Conservation (phyloP, 805 yeast genomes). For the Starmerella cellae region DNA sequence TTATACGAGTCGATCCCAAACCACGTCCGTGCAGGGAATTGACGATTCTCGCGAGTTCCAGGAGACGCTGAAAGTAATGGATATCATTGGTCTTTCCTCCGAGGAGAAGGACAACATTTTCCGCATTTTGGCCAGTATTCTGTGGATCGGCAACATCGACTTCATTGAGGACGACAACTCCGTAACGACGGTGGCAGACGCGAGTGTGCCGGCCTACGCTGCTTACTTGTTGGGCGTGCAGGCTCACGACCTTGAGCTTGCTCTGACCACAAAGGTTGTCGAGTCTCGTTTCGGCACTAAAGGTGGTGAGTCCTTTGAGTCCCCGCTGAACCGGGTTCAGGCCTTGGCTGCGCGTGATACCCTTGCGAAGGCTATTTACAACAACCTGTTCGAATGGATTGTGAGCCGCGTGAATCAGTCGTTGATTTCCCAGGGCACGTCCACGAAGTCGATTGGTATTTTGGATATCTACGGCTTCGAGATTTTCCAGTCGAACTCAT, state of each 20-base stretch:
- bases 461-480: conserved; percentile 94
- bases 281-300: conserved; percentile 83
- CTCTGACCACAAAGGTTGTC: conserved; percentile 67
- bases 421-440: conserved; percentile 39
- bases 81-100: conserved; percentile 66
- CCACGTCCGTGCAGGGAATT: conserved; percentile 74
- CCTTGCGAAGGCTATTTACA: conserved; percentile 84
- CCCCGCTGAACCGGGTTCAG: conserved; percentile 80
- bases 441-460: conserved; percentile 62
- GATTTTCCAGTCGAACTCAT: conserved; percentile 86
- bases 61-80: conserved; percentile 80
- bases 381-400: conserved; percentile 90
- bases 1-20: conserved; percentile 76
- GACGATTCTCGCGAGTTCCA: conserved; percentile 69
- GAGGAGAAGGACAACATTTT: conserved; percentile 84
- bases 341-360: conserved; percentile 90
- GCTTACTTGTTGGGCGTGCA: conserved; percentile 82
- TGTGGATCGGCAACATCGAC: conserved; percentile 90
- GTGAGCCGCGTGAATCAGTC: conserved; percentile 81
- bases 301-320: conserved; percentile 88
- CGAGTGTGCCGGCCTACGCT: conserved; percentile 84
- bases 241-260: conserved; percentile 46
- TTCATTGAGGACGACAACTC: conserved; percentile 72
- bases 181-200: conserved; percentile 67
- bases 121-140: conserved; percentile 64